A percentile compares a stretch with the other conserved stretches of the same genome.
Evolutionary conservation across 345 rosid species (phyloP).

Genomic region (Murraya paniculata): DNA sequence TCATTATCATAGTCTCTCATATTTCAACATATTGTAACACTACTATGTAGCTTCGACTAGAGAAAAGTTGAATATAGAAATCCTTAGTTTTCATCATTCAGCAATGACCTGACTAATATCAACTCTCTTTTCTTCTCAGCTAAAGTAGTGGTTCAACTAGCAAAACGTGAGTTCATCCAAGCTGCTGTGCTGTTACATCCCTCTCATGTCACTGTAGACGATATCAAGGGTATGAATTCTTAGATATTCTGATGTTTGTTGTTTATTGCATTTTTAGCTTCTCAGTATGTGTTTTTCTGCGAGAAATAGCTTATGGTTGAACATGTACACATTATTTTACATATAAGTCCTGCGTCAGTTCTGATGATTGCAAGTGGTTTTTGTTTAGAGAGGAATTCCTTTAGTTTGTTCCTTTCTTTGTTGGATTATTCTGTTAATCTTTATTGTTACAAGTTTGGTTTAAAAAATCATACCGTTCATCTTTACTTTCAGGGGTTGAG

Average conservation of each 20-base stretch:
- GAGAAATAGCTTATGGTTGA: background rate
- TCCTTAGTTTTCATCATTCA: background rate
- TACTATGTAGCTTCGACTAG: background rate
- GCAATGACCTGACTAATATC: background rate
- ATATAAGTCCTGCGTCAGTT: background rate
- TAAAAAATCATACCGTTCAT: background rate
- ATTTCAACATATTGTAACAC: background rate
- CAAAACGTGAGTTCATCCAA: slow-evolving; percentile 49
- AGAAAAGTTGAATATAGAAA: background rate
- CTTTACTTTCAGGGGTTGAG: slow-evolving; percentile 38
- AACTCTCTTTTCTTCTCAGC: slow-evolving; percentile 38
- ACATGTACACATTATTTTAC: background rate
- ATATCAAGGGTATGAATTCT: slow-evolving; percentile 56
- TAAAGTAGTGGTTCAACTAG: slow-evolving; percentile 69
- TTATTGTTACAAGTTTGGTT: background rate
- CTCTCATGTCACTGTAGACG: slow-evolving; percentile 61
- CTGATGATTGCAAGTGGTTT: background rate
- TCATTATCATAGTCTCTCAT: background rate
- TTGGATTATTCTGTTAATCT: background rate
- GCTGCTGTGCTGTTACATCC: slow-evolving; percentile 79
- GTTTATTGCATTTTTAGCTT: background rate
- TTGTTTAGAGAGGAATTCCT: background rate
- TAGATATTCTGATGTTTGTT: background rate
- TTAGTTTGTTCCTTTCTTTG: background rate
- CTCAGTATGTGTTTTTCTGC: background rate